Evolutionary conservation across 176 grass and related monocot species (phyloP).

Genomic region (Themeda triandra): DNA sequence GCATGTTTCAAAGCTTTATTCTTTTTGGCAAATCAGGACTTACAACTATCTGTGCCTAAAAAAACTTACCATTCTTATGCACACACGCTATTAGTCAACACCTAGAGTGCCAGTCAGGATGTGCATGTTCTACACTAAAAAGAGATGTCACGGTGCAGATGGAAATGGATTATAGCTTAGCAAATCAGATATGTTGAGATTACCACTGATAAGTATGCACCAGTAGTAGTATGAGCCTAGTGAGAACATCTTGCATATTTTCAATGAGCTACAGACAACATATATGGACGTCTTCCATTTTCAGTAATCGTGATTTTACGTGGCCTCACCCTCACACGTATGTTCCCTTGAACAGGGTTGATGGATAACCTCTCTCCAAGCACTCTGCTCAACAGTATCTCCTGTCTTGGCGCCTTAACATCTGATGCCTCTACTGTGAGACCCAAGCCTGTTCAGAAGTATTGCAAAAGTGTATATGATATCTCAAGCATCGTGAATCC

Average conservation of each 20-base stretch:
- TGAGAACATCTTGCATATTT: background rate
- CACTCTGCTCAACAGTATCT: constrained; percentile 43
- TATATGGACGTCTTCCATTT: constrained; percentile 2
- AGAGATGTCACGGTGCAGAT: background rate
- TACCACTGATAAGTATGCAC: background rate
- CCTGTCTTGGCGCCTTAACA: constrained; percentile 33
- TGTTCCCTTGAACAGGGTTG: constrained; percentile 32
- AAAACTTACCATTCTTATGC: background rate
- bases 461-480: constrained; percentile 51
- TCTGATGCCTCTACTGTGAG: constrained; percentile 38
- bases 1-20: too few relatives aligned
- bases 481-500: constrained; percentile 49
- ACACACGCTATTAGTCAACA: background rate
- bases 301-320: too few relatives aligned
- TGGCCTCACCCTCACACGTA: background rate
- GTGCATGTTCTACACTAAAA: background rate
- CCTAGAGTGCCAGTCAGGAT: background rate
- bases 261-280: background rate
- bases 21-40: too few relatives aligned
- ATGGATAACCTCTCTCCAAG: constrained; percentile 45
- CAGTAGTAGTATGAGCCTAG: background rate
- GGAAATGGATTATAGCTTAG: background rate
- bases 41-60: too few relatives aligned
- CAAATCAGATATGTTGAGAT: background rate
- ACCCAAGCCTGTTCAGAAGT: constrained; percentile 55